Conservation (phyloP, 345 rosid species). For the Hevea brasiliensis region DNA sequence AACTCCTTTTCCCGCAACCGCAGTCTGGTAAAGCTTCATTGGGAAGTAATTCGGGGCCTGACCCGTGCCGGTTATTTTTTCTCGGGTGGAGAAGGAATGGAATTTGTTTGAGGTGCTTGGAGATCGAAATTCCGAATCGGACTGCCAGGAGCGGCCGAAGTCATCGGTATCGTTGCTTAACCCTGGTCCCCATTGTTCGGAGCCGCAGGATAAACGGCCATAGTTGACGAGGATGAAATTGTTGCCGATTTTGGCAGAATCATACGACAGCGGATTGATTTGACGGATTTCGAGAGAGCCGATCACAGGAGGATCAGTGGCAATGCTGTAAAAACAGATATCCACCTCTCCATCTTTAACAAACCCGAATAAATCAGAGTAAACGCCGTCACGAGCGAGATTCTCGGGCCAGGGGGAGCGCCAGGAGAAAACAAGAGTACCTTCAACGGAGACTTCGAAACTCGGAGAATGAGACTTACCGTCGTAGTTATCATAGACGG, state of each 20-base stretch:
- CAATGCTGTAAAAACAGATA: constrained; percentile 87
- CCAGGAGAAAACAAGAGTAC: constrained; percentile 89
- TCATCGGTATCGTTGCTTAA: constrained; percentile 73
- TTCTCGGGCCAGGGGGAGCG: constrained; percentile 75
- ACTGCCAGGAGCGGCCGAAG: constrained; percentile 92
- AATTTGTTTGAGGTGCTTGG: constrained; percentile 25
- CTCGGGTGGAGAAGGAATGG: constrained; percentile 43
- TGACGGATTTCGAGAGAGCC: constrained; percentile 75
- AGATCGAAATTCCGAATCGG: constrained; percentile 50
- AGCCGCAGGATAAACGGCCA: constrained; percentile 76
- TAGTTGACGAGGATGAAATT: constrained; percentile 67
- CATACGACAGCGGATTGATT: constrained; percentile 70
- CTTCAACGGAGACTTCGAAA: constrained; percentile 90
- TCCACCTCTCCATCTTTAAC: constrained; percentile 79
- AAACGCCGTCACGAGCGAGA: constrained; percentile 75
- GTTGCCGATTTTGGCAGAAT: constrained; percentile 46
- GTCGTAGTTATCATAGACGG: constrained; percentile 95
- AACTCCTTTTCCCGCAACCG: constrained; percentile 49
- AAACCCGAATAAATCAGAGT: constrained; percentile 85
- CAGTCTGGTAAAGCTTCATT: constrained; percentile 85
- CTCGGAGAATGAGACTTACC: constrained; percentile 83
- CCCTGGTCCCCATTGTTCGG: constrained; percentile 88
- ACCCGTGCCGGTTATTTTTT: constrained; percentile 45
- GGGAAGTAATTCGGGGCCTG: constrained; percentile 87
- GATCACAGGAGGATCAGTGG: constrained; percentile 90